Percentiles rank a stretch among this genome's conserved stretches.
These are phyloP conservation scores for Aspergillus sclerotioniger DNA, from an alignment of 495 filamentous ascomycete genomes.

Conservation along the genomic window DNA sequence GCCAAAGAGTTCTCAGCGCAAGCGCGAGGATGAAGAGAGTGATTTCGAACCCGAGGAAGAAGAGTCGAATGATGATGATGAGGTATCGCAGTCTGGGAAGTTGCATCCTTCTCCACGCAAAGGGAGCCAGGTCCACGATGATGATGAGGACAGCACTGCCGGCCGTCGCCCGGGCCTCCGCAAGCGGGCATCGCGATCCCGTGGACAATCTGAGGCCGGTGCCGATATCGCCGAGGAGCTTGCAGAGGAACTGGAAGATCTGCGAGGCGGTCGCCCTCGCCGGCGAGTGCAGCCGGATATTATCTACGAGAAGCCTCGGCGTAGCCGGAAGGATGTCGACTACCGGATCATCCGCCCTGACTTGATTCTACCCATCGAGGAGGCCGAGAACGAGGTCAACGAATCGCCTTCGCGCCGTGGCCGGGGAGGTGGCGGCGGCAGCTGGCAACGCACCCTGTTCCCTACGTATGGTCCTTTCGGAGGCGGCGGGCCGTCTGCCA, in stretches of 20 bases:
- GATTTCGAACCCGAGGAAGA: constrained; percentile 82
- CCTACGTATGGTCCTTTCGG: constrained; percentile 90
- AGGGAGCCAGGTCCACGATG: constrained; percentile 36
- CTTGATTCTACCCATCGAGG: constrained; percentile 61
- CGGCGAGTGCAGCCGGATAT: constrained; percentile 54
- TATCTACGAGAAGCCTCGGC: constrained; percentile 56
- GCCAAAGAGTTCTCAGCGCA: constrained; percentile 51
- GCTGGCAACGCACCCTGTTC: constrained; percentile 74
- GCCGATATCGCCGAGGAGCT: constrained; percentile 66
- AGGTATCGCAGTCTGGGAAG: constrained; percentile 49
- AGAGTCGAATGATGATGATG: constrained; percentile 61
- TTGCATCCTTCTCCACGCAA: constrained; percentile 45
- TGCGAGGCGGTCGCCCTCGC: constrained; percentile 54
- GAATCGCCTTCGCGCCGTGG: constrained; percentile 66
- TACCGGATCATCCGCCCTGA: constrained; percentile 78
- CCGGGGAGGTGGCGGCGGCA: constrained; percentile 49
- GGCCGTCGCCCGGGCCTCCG: constrained; percentile 52
- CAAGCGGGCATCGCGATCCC: constrained; percentile 50
- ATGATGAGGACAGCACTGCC: constrained; percentile 49
- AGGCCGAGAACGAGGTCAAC: constrained; percentile 61
- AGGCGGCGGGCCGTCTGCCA: constrained; percentile 67
- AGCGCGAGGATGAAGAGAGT: constrained; percentile 66
- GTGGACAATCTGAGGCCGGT: constrained; percentile 49
- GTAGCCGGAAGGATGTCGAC: constrained; percentile 61
- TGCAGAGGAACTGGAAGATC: constrained; percentile 71